A percentile compares a stretch with the other conserved stretches of the same genome.
phyloP scores from a whole-genome alignment of 768 basidiomycete genomes.

The Phanerodontia chrysosporium region DNA sequence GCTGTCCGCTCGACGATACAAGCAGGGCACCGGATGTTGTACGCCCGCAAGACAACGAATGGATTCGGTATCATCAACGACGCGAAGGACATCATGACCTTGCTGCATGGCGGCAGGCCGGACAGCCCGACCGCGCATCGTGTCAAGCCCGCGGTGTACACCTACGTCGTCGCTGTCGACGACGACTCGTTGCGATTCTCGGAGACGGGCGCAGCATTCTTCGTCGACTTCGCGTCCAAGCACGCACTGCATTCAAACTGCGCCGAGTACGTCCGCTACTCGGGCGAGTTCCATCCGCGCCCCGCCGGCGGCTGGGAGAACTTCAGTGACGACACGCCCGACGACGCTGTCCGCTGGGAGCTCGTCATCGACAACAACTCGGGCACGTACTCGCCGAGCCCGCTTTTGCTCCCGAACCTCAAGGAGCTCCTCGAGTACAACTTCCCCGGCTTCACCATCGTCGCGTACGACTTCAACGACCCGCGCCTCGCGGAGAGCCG shows the following conservation, averaged over 20 bases:
- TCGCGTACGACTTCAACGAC: conserved; percentile 53
- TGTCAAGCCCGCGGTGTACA: conserved; percentile 80
- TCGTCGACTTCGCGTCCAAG: conserved; percentile 83
- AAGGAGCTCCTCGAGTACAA: conserved; percentile 67
- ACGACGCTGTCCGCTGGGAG: conserved; percentile 68
- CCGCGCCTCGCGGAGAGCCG: conserved; percentile 51
- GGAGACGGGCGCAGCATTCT: conserved; percentile 84
- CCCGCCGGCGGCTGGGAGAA: conserved; percentile 63
- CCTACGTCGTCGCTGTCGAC: conserved; percentile 74
- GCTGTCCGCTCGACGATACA: conserved; percentile 68
- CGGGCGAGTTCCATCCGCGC: conserved; percentile 77
- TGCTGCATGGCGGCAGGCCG: conserved; percentile 41
- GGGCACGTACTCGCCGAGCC: conserved; percentile 80
- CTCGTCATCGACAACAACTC: conserved; percentile 83
- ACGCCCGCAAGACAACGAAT: conserved; percentile 62
- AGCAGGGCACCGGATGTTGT: conserved; percentile 69
- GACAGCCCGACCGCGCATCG: conserved; percentile 32
- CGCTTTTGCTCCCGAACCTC: conserved; percentile 53
- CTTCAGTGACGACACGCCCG: conserved; percentile 52
- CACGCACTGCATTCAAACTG: conserved; percentile 83
- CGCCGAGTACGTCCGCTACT: conserved; percentile 59
- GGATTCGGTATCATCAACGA: conserved; percentile 55
- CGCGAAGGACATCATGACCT: conserved; percentile 41
- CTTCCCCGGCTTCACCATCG: conserved; percentile 59
- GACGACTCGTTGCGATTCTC: conserved; percentile 80